A percentile compares a stretch with the other conserved stretches of the same genome.
These are phyloP conservation scores for Coccomyxa sp. DNA, from an alignment of 139 green algal genomes.

Conservation along the genomic window DNA sequence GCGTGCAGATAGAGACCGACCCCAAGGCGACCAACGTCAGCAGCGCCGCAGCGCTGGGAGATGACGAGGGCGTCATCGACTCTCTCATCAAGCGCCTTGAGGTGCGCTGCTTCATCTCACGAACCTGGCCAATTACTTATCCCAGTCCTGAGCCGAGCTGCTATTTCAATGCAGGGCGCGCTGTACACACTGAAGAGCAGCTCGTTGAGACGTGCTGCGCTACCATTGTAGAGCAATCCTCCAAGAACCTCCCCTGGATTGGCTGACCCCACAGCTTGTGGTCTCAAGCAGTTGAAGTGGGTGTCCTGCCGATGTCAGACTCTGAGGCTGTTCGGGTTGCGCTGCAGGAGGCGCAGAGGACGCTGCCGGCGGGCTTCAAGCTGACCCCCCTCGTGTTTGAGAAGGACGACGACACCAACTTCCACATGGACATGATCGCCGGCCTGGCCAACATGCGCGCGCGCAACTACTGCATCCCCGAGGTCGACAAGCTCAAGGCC, in stretches of 20 bases:
- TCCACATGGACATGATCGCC: slow-evolving; percentile 95
- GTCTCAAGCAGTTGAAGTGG: slow-evolving; percentile 25
- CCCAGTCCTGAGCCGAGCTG: no score
- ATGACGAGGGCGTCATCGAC: slow-evolving; percentile 49
- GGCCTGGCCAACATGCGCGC: slow-evolving; percentile 97
- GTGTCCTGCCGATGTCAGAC: neutral
- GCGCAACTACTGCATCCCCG: slow-evolving; percentile 85
- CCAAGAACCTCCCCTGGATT: no score
- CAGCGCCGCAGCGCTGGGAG: neutral
- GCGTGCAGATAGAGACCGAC: slow-evolving; percentile 97
- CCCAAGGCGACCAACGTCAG: slow-evolving; percentile 69
- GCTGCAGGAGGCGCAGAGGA: slow-evolving; percentile 14
- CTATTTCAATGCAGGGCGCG: no score
- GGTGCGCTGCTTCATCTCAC: slow-evolving; percentile 8
- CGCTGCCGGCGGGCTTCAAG: slow-evolving; percentile 52
- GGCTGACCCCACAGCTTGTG: neutral
- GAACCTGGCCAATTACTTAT: no score
- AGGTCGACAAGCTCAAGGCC: slow-evolving; percentile 91
- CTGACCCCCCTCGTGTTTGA: slow-evolving; percentile 81
- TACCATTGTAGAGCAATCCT: no score
- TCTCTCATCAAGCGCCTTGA: slow-evolving; percentile 64
- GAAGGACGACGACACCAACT: slow-evolving; percentile 98
- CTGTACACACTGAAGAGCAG: no score
- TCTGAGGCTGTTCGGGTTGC: neutral
- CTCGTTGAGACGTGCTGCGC: no score